Conservation (phyloP, 192 early-diverging fungal species). For the Rhizophagus clarus region DNA sequence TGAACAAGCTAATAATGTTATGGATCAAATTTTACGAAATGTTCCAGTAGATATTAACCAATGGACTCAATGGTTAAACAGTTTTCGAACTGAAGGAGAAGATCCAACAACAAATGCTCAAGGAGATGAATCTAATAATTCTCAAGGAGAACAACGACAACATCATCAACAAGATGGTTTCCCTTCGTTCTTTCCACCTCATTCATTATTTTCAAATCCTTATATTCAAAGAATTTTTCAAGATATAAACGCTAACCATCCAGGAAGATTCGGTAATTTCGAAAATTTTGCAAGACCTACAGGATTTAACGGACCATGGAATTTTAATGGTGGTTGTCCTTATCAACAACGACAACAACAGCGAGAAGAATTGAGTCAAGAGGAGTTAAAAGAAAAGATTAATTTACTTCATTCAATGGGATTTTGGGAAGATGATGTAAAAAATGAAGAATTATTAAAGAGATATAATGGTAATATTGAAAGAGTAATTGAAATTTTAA, state of each 20-base stretch:
- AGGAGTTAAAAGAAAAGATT: conserved; percentile 9
- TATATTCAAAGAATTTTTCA: neutral
- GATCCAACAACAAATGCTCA: neutral
- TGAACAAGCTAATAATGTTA: conserved; percentile 24
- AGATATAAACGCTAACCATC: neutral
- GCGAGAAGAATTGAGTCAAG: conserved; percentile 15
- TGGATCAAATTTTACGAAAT: conserved; percentile 29
- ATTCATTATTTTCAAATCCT: neutral
- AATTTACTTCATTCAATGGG: conserved; percentile 31
- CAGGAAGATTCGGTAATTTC: neutral
- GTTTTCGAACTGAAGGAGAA: neutral
- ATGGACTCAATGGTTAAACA: conserved; percentile 26
- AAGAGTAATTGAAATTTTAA: conserved; percentile 33
- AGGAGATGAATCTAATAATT: neutral
- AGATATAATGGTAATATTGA: conserved; percentile 35
- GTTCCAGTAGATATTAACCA: conserved; percentile 27
- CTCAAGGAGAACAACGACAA: neutral
- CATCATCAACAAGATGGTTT: neutral
- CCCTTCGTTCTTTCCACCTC: neutral
- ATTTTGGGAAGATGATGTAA: conserved; percentile 26
- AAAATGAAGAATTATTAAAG: conserved; percentile 30
- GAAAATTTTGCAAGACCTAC: neutral
- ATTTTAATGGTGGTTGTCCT: neutral
- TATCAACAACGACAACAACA: neutral
- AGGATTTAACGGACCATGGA: neutral